Evolutionary conservation across 1,284 basidiomycete species (phyloP).

Genomic region (Heterobasidion occidentale): DNA sequence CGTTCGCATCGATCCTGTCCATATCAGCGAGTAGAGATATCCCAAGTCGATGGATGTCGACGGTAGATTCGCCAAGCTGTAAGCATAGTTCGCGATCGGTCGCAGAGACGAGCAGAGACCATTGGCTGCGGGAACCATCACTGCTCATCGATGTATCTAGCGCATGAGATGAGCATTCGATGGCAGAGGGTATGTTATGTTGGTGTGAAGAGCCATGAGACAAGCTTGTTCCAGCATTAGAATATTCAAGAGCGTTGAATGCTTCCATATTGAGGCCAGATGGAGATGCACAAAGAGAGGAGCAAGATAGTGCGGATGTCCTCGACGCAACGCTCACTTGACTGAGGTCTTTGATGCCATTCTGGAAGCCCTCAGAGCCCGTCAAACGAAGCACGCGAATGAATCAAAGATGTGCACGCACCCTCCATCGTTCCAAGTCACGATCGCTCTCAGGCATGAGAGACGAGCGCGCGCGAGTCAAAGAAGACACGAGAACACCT

Average conservation of each 20-base stretch:
- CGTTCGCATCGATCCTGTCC: constrained; percentile 38
- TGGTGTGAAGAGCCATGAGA: no score
- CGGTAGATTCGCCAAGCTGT: background rate
- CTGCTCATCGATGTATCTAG: background rate
- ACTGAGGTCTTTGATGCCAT: no score
- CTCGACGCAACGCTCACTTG: no score
- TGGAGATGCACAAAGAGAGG: no score
- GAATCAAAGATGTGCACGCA: background rate
- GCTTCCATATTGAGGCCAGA: no score
- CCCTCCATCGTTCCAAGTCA: background rate
- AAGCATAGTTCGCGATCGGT: background rate
- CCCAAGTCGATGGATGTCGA: background rate
- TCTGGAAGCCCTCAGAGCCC: no score
- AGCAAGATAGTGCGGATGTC: no score
- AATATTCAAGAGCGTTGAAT: background rate
- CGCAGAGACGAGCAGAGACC: background rate
- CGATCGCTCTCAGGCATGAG: background rate
- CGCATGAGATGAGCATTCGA: background rate
- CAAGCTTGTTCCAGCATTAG: background rate
- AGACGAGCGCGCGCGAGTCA: background rate
- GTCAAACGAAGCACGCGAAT: background rate
- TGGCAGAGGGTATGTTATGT: background rate
- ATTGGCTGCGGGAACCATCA: background rate
- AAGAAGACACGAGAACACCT: background rate
- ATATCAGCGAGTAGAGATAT: background rate